Evolutionary conservation across 2,329 filamentous ascomycete species (phyloP), one percentile per base, ranked within the genome.

Genomic region (Diplodia corticola): DNA sequence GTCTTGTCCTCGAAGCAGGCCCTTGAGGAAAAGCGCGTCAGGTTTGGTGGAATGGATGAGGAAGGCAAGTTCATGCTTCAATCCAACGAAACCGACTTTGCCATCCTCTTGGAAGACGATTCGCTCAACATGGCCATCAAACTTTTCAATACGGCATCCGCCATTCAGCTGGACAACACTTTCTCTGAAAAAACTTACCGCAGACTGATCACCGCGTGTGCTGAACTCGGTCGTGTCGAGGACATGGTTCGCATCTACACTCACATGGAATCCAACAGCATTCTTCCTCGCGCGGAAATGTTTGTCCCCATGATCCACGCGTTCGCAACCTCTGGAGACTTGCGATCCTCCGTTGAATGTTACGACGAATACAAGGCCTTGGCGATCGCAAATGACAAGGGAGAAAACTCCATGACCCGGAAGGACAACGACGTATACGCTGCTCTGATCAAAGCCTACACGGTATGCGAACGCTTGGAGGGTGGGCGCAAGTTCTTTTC

Each of bases 281-380:
- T 92, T 24, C 85, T 87, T 17, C 92, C 94, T 0, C 88, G 90
- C 67, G 89, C 92, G 5, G 88, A 90, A 53, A 91, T 94, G 63
- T 98, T 97, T 79, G 91, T 93, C 1, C 86, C 89, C 20, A 97
- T 99, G 91, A 97, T 99, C 76, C 89, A 91, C n/a, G 93, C 93
- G 0, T 98, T 97, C 75, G 92, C 92, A 68, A 86, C 86, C 49
- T 86, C 86, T 12, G 91, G 93, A 59, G 93, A 98, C 75, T 81
- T 98, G 51, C 84, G 89, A 72, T 96, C 91, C 71, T 95, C 93
- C 22, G 91, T 98, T 6, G 93, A 97, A 76, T 93, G 92, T 79
- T 99, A 97, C 80, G 94, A 96, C 70, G 92, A 97, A 79, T 98
- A 98, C 83, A 92, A 92, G 74, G 86, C 88, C 53, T 83, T 97